A percentile compares a stretch with the other conserved stretches of the same genome.
These are phyloP conservation scores for Talaromyces adpressus DNA, from an alignment of 495 filamentous ascomycete species.

Conservation along the genomic window DNA sequence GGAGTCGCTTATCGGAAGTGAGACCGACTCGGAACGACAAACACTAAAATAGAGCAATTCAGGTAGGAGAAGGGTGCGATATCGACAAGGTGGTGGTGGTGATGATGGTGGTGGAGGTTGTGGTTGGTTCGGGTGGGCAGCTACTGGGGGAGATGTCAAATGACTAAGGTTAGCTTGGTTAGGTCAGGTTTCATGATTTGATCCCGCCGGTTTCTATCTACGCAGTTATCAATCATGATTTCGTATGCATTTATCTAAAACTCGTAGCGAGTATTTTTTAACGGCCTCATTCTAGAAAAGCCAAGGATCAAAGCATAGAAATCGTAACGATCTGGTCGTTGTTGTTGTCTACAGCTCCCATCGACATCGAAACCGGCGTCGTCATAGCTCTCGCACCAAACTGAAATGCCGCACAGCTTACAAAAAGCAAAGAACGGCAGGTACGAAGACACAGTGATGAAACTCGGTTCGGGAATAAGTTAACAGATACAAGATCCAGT, in stretches of 20 bases:
- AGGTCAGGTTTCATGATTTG: neutral
- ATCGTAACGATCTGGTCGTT: neutral
- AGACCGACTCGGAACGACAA: neutral
- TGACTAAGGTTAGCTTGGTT: slow-evolving; percentile 4
- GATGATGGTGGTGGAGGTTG: slow-evolving; percentile 8
- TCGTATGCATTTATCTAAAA: neutral
- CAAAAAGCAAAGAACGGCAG: neutral
- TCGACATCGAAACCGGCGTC: neutral
- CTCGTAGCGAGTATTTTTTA: neutral
- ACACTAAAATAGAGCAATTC: neutral
- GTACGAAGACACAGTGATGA: neutral
- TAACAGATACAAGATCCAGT: neutral
- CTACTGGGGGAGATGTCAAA: slow-evolving; percentile 6
- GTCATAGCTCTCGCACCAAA: neutral
- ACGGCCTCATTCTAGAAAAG: neutral
- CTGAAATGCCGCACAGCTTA: neutral
- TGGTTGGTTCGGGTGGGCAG: slow-evolving; percentile 6
- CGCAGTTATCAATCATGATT: neutral
- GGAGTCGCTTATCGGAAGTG: neutral
- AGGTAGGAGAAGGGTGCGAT: slow-evolving; percentile 10
- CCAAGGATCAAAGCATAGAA: neutral
- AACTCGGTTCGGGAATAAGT: neutral
- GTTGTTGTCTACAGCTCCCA: neutral
- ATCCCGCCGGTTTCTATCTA: neutral
- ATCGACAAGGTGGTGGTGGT: neutral